A percentile compares a stretch with the other conserved stretches of the same genome.
Evolutionary conservation across 305 asterid species (phyloP).

Genomic region (Fraxinus velutina): DNA sequence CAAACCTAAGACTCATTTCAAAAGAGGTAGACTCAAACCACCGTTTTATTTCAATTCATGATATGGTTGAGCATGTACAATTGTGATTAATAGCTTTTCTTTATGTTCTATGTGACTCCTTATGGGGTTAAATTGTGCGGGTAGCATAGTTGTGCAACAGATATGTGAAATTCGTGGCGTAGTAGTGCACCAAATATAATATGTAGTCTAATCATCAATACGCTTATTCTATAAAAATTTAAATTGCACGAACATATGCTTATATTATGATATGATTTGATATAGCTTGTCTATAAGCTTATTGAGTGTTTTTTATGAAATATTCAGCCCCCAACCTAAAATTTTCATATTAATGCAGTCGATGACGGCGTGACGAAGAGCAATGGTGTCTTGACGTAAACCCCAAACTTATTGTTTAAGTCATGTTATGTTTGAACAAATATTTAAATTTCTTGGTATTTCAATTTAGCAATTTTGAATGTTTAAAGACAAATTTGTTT

Average conservation of each 20-base stretch:
- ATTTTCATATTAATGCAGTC: background rate
- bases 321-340: background rate
- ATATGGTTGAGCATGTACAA: background rate
- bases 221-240: background rate
- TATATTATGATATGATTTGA: background rate
- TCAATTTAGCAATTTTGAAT: background rate
- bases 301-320: background rate
- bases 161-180: background rate
- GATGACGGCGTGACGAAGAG: background rate
- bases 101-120: background rate
- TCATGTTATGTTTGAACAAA: background rate
- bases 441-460: too few relatives aligned
- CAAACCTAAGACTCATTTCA: background rate
- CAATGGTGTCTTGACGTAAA: background rate
- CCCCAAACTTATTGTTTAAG: background rate
- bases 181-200: background rate
- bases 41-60: background rate
- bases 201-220: background rate
- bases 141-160: background rate
- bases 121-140: background rate
- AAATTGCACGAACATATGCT: background rate
- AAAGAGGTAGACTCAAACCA: background rate
- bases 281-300: background rate
- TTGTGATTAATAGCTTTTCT: background rate
- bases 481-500: background rate